Conservation (phyloP, 257 asterid genomes). For the Scutellaria minor region DNA sequence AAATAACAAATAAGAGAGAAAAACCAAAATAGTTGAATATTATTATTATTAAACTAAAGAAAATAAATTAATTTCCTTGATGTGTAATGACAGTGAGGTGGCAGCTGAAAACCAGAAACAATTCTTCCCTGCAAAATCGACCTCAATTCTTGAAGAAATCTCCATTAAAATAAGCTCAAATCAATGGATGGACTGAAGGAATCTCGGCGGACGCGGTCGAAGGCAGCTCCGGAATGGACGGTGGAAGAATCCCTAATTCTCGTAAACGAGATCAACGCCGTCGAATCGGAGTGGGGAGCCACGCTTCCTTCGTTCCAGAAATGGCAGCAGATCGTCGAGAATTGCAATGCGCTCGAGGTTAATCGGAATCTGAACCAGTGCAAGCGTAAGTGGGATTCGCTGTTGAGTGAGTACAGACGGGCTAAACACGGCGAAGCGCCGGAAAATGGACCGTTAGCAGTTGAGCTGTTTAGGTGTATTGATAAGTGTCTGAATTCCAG, state of each 20-base stretch:
- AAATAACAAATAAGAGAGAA: too few species aligned
- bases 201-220: constrained; percentile 81
- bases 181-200: constrained; percentile 55
- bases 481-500: constrained; percentile 45
- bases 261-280: constrained; percentile 71
- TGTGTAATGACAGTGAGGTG: too few species aligned
- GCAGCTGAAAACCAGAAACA: too few species aligned
- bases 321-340: constrained; percentile 93
- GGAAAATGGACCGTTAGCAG: constrained; percentile 43
- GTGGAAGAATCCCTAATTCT: constrained; percentile 63
- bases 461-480: constrained; percentile 61
- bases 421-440: constrained; percentile 42
- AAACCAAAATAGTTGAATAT: too few species aligned
- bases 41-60: too few species aligned
- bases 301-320: constrained; percentile 84
- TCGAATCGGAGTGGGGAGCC: constrained; percentile 79
- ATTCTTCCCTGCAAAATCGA: not conserved
- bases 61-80: too few species aligned
- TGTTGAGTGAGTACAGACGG: constrained; percentile 50
- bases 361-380: constrained; percentile 80
- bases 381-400: constrained; percentile 70
- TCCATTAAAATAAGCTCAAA: not conserved
- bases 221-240: constrained; percentile 88
- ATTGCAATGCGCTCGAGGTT: constrained; percentile 72
- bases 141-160: not conserved